Conservation (phyloP, 2,329 filamentous ascomycete species). For the Geosmithia flava region DNA sequence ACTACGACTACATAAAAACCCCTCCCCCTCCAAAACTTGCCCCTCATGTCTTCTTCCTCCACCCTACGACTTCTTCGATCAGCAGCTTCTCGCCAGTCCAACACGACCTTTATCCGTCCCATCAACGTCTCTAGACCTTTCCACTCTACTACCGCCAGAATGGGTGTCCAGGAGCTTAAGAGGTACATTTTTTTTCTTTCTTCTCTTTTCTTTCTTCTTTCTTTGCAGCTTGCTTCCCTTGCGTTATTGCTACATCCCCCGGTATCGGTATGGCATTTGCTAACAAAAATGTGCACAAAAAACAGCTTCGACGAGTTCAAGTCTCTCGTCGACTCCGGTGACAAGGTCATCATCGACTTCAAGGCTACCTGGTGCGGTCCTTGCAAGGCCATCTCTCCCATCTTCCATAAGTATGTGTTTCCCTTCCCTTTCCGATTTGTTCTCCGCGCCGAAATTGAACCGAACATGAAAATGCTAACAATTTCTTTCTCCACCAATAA, state of each 20-base stretch:
- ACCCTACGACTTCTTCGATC: constrained; percentile 2
- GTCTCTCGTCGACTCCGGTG: constrained; percentile 31
- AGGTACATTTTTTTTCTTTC: constrained; percentile 14
- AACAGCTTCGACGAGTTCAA: constrained; percentile 47
- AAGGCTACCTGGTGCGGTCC: constrained; percentile 89
- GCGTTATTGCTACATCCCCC: too few relatives aligned
- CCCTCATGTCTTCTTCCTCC: constrained; percentile 2
- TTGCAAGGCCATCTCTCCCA: constrained; percentile 81
- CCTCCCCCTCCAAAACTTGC: background rate
- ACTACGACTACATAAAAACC: too few relatives aligned
- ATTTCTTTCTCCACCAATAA: too few relatives aligned
- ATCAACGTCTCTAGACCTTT: constrained; percentile 10
- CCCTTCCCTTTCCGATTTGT: too few relatives aligned
- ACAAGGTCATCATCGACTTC: constrained; percentile 69
- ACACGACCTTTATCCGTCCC: too few relatives aligned
- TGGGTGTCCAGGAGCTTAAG: constrained; percentile 30
- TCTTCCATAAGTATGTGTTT: constrained; percentile 29
- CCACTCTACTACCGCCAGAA: constrained; percentile 24
- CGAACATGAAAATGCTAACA: too few relatives aligned
- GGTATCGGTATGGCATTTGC: background rate
- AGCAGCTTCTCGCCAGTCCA: constrained; percentile 2
- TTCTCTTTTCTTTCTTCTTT: too few relatives aligned
- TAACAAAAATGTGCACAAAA: background rate
- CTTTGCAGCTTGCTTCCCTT: too few relatives aligned
- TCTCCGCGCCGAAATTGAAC: too few relatives aligned